Evolutionary conservation across 2,329 filamentous ascomycete species (phyloP).

Genomic region (Tolypocladium ovalisporum): DNA sequence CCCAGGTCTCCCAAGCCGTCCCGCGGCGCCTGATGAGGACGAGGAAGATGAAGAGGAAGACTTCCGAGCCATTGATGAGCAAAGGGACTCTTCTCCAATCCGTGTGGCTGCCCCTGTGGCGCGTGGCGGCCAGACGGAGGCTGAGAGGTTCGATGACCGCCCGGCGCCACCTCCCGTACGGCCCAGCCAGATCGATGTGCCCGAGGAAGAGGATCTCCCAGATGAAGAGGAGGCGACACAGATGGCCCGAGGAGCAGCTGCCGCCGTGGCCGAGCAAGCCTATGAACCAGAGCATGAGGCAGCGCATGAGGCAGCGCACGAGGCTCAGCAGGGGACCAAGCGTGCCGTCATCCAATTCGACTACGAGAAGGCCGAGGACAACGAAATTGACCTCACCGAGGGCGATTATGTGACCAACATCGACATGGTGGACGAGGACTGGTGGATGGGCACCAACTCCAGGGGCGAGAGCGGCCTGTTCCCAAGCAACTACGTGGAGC

Average conservation of each 20-base stretch:
- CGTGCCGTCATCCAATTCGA: conserved; percentile 82
- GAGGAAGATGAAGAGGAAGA: conserved; percentile 46
- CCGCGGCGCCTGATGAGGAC: conserved; percentile 39
- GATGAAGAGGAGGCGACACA: conserved; percentile 55
- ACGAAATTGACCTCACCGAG: conserved; percentile 85
- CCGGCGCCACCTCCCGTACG: conserved; percentile 49
- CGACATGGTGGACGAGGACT: conserved; percentile 95
- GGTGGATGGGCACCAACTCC: conserved; percentile 93
- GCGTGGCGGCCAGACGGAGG: conserved; percentile 44
- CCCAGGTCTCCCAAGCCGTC: conserved; percentile 60
- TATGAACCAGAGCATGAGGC: conserved; percentile 19
- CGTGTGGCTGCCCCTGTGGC: conserved; percentile 78
- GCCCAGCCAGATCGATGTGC: conserved; percentile 50
- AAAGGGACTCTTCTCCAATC: conserved; percentile 61
- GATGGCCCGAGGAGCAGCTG: conserved; percentile 45
- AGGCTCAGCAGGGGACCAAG: conserved; percentile 40
- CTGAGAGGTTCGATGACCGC: conserved; percentile 40
- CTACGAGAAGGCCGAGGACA: conserved; percentile 95
- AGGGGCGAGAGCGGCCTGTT: conserved; percentile 82
- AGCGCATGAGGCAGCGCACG: conserved; percentile 20
- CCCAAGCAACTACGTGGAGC: conserved; percentile 93
- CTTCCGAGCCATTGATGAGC: conserved; percentile 19
- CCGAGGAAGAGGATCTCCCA: conserved; percentile 51
- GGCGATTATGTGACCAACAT: conserved; percentile 85
- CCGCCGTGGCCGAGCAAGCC: conserved; percentile 37